A percentile compares a stretch with the other conserved stretches of the same genome.
These are phyloP conservation scores for Zymoseptoria pseudotritici DNA, from an alignment of 2,329 filamentous ascomycete genomes.

Conservation along the genomic window DNA sequence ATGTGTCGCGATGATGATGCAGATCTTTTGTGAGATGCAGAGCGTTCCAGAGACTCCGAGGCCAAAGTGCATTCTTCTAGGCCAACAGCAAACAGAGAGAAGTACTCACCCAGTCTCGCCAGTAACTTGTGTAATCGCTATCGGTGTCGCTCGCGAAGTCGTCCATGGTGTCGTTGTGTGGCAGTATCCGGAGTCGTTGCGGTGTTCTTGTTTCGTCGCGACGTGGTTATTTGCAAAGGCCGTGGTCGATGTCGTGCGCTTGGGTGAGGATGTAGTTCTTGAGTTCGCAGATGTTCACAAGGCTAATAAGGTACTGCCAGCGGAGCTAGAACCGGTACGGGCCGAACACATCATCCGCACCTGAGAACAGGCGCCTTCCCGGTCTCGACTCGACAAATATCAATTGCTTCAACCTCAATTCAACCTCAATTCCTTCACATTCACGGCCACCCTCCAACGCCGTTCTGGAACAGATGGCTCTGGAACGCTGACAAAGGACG, in stretches of 20 bases:
- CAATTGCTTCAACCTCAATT: background rate
- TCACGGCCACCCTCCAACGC: background rate
- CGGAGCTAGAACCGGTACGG: background rate
- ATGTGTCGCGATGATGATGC: background rate
- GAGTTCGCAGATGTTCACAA: background rate
- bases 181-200: background rate
- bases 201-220: background rate
- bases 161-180: conserved; percentile 57
- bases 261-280: background rate
- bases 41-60: background rate
- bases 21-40: background rate
- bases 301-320: no score
- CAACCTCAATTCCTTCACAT: background rate
- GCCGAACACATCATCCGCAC: background rate
- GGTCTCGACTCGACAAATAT: background rate
- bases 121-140: conserved; percentile 98
- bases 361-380: background rate
- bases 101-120: conserved; percentile 84
- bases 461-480: background rate
- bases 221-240: background rate
- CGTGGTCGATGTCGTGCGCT: background rate
- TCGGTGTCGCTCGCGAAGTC: conserved; percentile 97
- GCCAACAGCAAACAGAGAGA: conserved; percentile 1
- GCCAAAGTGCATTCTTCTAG: background rate
- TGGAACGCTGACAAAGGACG: background rate